phyloP scores from a whole-genome alignment of 2,329 filamentous ascomycete genomes.

The Pyricularia grisea region DNA sequence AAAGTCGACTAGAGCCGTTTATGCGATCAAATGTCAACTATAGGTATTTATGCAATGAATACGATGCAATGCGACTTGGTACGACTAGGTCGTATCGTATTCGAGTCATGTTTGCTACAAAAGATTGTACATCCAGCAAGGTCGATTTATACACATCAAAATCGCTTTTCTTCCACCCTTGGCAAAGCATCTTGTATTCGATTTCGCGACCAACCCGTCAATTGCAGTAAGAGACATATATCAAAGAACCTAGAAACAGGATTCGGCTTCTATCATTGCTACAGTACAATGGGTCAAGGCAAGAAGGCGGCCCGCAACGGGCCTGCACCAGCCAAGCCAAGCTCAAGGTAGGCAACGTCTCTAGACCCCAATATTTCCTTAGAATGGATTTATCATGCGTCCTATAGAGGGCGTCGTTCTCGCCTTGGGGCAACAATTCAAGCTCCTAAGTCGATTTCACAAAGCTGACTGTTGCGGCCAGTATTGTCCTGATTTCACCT shows the following conservation, averaged over 20 bases:
- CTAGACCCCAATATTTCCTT: not conserved
- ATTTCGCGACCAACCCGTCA: not conserved
- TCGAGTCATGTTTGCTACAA: not conserved
- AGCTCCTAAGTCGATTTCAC: not conserved
- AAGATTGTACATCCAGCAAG: not conserved
- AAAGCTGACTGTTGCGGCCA: slow-evolving; percentile 22
- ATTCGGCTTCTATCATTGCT: not conserved
- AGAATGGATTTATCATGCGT: not conserved
- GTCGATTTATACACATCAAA: not conserved
- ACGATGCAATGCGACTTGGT: not conserved
- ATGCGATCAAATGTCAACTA: not conserved
- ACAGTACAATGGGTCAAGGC: not conserved
- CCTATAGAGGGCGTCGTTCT: not conserved
- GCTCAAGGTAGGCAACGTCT: not conserved
- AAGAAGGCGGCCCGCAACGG: not conserved
- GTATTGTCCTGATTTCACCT: slow-evolving; percentile 77
- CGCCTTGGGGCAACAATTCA: not conserved
- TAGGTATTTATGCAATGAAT: not conserved
- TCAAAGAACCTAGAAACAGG: not conserved
- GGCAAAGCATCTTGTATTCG: not conserved
- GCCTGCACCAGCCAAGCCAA: not conserved
- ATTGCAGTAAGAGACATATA: not conserved
- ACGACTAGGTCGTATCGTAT: not conserved
- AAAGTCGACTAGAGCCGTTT: not conserved
- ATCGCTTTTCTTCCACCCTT: not conserved